phyloP scores from a whole-genome alignment of 768 basidiomycete genomes.

The Lactarius vividus region DNA sequence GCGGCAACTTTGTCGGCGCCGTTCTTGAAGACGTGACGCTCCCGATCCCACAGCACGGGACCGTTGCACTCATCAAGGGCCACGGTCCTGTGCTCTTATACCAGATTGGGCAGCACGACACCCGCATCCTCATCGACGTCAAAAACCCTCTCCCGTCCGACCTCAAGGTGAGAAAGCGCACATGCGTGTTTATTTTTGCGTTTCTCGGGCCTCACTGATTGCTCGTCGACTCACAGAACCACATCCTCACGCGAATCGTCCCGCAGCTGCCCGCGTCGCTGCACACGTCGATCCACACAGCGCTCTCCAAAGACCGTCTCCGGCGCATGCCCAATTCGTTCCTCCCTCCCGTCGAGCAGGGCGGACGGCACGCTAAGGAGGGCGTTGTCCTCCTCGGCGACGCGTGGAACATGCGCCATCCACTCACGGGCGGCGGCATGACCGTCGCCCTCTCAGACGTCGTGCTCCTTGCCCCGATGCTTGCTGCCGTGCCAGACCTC shows the following conservation, averaged over 20 bases:
- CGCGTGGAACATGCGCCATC: conserved; percentile 99
- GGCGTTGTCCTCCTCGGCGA: conserved; percentile 89
- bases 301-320: conserved; percentile 77
- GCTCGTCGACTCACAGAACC: conserved; percentile 41
- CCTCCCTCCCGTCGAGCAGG: conserved; percentile 76
- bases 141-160: conserved; percentile 80
- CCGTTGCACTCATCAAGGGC: conserved; percentile 76
- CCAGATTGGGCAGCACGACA: conserved; percentile 86
- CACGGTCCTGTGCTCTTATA: conserved; percentile 90
- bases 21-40: conserved; percentile 74
- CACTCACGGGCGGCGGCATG: conserved; percentile 97
- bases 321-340: conserved; percentile 96
- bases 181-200: not conserved
- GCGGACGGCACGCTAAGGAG: conserved; percentile 45
- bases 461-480: conserved; percentile 62
- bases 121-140: conserved; percentile 90
- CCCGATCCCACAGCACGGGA: conserved; percentile 77
- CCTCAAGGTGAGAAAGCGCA: conserved; percentile 52
- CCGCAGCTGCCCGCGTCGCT: conserved; percentile 79
- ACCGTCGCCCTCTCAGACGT: conserved; percentile 91
- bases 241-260: conserved; percentile 69
- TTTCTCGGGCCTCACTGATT: not conserved
- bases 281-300: conserved; percentile 58
- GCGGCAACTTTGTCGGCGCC: conserved; percentile 81
- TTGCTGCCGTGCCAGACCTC: conserved; percentile 45